Evolutionary conservation across 2,329 filamentous ascomycete species (phyloP), one percentile per base, ranked within the genome.

Genomic region (Penicillium sp.): DNA sequence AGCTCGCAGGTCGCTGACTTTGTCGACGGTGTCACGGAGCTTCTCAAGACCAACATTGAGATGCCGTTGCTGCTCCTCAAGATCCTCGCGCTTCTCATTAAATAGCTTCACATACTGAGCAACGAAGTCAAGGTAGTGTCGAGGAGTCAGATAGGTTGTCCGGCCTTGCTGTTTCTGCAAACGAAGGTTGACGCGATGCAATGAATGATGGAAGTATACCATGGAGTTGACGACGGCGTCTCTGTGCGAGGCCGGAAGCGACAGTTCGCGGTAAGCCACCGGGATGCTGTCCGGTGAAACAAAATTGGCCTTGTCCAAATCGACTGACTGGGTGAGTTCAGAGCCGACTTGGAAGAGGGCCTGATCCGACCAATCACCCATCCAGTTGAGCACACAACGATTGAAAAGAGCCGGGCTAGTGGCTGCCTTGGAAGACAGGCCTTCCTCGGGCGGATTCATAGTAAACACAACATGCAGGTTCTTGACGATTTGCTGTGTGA

Each of bases 391-490:
- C 33, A 99, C 93, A 63, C 93, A 99, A 77, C 93, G 85, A 74
- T 99, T 99, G 84, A 99, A 99, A 59, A 99, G 72, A 27, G 93
- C 93, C 45, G 93, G 93, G 78, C 89, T 96, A 3, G 94, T 98
- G 18, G 93, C 94, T 41, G 93, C 93, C 73, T 96, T 97, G 20
- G 89, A 95, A 2, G 87, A 93, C 7, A 99, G 73, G 0, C 93
- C 91, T 55, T 93, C 93, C 61, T 96, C 88, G 0, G 93, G 94
- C 10, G 93, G 93, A 67, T 99, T 99, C 93, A 99, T 99, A 3
- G 93, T 99, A 67, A 99, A 98, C 15, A 99, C 93, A 33, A 99
- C 93, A 59, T 99, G 93, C 27, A 99, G 73, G 61, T 99, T 99
- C 74, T 95, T 95, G 64, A 98, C 87, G 58, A 99, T 97, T 66